Evolutionary conservation across 345 rosid genomes (phyloP), one percentile per base, ranked within the genome.

Genomic region (Crucihimalaya himalaica): DNA sequence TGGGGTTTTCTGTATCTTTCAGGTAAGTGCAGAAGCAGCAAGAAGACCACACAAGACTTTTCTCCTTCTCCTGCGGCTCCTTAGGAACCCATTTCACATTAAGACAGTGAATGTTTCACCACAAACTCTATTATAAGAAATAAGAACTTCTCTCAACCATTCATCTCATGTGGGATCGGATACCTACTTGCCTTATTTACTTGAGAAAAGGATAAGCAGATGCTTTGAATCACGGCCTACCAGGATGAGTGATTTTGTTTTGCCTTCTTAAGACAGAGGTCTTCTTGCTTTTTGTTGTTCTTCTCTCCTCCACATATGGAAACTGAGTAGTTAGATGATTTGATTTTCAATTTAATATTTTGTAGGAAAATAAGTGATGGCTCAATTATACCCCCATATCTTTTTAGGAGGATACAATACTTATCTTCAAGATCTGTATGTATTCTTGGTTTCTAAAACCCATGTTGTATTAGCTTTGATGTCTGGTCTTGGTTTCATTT

Each of bases 71-170:
- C 4, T 82, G 43, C 78, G 85, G 83, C 82, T 86, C 43, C 83
- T 85, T 3, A 78, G 79, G 45, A 88, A 84, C 28, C 84, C 57
- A 10, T 84, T 88, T 71, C 87, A 83, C 6, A 15, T 79, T 87
- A 86, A 50, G 87, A 84, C 63, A 75, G 29, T 12, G 23, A 71
- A 27, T 51, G 60, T 61, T 85, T 52, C 87, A 87, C 78, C 95
- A 87, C 64, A 88, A 86, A 75, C 85, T 83, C n/a, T 85, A 82
- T 37, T 86, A 84, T 12, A 86, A 66, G 79, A 88, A 83, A 72
- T 74, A 18, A 80, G 78, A 85, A 83, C 82, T 85, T 81, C 64
- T 83, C 88, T 11, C 84, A 79, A 67, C 87, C 95, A 27, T 89
- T 85, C 75, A 87, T 16, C 75, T 81, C 66, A 68, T 80, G 82